Conservation (phyloP, 1,139 yeast genomes). For the Diutina ranongensis region DNA sequence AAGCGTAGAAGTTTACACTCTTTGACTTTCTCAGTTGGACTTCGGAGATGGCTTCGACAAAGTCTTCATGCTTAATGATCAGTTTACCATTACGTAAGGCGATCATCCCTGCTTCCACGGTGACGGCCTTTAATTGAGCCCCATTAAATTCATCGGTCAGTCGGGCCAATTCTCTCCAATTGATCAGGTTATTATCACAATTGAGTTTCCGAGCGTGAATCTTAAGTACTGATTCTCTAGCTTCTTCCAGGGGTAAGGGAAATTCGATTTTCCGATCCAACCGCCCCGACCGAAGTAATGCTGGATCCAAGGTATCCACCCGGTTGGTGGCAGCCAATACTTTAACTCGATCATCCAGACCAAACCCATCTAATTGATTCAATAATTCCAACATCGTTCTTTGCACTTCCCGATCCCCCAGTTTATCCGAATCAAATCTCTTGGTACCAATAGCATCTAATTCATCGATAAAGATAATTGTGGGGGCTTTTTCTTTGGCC, state of each 20-base stretch:
- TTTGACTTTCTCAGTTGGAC: slow-evolving; percentile 96
- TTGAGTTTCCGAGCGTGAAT: slow-evolving; percentile 96
- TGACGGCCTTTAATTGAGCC: slow-evolving; percentile 95
- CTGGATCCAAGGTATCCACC: slow-evolving; percentile 96
- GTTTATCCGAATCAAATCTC: slow-evolving; percentile 93
- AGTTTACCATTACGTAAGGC: slow-evolving; percentile 93
- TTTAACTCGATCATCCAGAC: slow-evolving; percentile 94
- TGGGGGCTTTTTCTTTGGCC: slow-evolving; percentile 97
- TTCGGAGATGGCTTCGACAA: slow-evolving; percentile 95
- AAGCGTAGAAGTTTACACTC: slow-evolving; percentile 92
- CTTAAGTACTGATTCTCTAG: slow-evolving; percentile 91
- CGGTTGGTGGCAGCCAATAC: slow-evolving; percentile 97
- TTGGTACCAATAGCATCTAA: slow-evolving; percentile 98
- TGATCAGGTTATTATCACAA: slow-evolving; percentile 73
- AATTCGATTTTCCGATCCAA: slow-evolving; percentile 95
- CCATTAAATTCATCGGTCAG: slow-evolving; percentile 98
- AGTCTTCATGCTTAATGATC: slow-evolving; percentile 90
- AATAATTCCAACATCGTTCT: slow-evolving; percentile 96
- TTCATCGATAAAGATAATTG: slow-evolving; percentile 94
- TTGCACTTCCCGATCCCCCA: slow-evolving; percentile 98
- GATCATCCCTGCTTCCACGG: slow-evolving; percentile 99
- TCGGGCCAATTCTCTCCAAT: slow-evolving; percentile 97
- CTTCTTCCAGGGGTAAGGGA: slow-evolving; percentile 94
- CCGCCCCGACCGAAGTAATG: slow-evolving; percentile 92
- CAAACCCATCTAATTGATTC: slow-evolving; percentile 96